phyloP scores from a whole-genome alignment of 352 stramenopile genomes.

The Globisporangium irregulare region DNA sequence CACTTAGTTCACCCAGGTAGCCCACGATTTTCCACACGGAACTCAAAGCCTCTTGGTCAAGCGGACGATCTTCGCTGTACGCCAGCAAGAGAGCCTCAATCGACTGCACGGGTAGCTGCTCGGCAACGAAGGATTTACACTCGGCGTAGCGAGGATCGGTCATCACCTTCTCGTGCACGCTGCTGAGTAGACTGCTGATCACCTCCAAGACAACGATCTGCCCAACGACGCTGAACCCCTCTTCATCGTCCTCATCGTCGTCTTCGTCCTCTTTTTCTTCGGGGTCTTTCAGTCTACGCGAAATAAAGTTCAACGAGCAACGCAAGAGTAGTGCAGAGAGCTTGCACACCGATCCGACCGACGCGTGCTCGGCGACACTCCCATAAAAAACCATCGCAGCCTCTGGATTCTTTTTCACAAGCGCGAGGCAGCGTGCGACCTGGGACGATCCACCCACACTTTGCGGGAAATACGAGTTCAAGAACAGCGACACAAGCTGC shows the following conservation, averaged over 20 bases:
- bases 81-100: conserved; percentile 61
- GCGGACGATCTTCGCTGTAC: conserved; percentile 55
- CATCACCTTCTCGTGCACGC: conserved; percentile 68
- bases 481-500: conserved; percentile 75
- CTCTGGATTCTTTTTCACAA: conserved; percentile 82
- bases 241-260: conserved; percentile 61
- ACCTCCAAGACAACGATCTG: conserved; percentile 77
- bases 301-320: conserved; percentile 78
- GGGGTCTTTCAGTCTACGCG: conserved; percentile 44
- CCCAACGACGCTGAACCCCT: conserved; percentile 62
- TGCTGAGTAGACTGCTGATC: conserved; percentile 70
- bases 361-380: conserved; percentile 69
- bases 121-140: conserved; percentile 68
- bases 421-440: conserved; percentile 69
- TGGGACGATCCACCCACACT: conserved; percentile 76
- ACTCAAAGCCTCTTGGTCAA: conserved; percentile 66
- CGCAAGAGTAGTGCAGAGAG: conserved; percentile 68
- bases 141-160: conserved; percentile 63
- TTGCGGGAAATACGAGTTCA: conserved; percentile 88
- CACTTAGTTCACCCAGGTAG: conserved; percentile 58
- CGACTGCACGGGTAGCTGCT: conserved; percentile 62
- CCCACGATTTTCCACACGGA: conserved; percentile 76
- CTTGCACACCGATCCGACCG: conserved; percentile 82
- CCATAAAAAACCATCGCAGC: conserved; percentile 83
- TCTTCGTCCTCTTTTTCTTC: conserved; percentile 35